phyloP scores from a whole-genome alignment of 352 stramenopile genomes.

The Phytophthora agathidicida region DNA sequence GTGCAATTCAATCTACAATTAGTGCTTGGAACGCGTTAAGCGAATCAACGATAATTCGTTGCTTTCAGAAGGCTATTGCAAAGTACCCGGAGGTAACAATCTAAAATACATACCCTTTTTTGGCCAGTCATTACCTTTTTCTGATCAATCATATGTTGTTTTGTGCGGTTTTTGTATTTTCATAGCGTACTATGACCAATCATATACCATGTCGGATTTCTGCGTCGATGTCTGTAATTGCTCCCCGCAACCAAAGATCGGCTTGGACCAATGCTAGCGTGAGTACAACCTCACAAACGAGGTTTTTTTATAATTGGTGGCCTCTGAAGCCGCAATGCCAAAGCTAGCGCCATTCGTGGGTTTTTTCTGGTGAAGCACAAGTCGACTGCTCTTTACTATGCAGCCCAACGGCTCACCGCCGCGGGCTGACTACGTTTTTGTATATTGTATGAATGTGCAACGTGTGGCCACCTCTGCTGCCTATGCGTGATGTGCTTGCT shows the following conservation, averaged over 20 bases:
- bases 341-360: neutral
- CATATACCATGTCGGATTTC: too few relatives aligned
- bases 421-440: constrained; percentile 1
- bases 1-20: neutral
- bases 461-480: neutral
- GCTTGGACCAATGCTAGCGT: neutral
- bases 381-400: neutral
- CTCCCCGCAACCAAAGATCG: too few relatives aligned
- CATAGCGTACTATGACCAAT: too few relatives aligned
- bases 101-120: too few relatives aligned
- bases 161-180: too few relatives aligned
- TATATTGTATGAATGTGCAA: constrained; percentile 10
- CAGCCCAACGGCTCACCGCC: neutral
- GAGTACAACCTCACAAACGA: neutral
- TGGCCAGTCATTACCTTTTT: too few relatives aligned
- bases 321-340: neutral
- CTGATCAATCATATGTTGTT: too few relatives aligned
- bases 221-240: too few relatives aligned
- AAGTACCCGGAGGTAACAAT: too few relatives aligned
- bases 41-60: too few relatives aligned
- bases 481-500: constrained; percentile 1
- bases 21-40: neutral
- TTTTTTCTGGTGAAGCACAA: neutral
- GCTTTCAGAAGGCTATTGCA: too few relatives aligned
- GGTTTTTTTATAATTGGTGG: neutral